phyloP scores from a whole-genome alignment of 1,284 basidiomycete species.

The Ceratobasidium sp. region DNA sequence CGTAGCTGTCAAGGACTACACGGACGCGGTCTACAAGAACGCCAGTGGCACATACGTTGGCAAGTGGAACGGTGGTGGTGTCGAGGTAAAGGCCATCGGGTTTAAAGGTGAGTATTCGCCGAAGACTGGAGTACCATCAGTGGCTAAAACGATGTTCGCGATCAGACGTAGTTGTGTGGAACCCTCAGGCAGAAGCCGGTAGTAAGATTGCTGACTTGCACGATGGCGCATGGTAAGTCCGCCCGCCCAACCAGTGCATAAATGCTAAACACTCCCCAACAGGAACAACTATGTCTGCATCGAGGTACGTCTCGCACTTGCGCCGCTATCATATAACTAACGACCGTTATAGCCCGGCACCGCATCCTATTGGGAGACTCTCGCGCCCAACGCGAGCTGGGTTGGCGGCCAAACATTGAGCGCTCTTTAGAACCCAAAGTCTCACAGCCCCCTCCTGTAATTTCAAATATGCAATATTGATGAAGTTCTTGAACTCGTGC shows the following conservation, averaged over 20 bases:
- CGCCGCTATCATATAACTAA: neutral
- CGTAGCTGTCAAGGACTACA: slow-evolving; percentile 69
- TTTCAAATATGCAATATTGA: slow-evolving; percentile 19
- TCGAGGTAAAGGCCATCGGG: slow-evolving; percentile 64
- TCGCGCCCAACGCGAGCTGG: slow-evolving; percentile 72
- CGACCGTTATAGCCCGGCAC: slow-evolving; percentile 67
- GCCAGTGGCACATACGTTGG: slow-evolving; percentile 62
- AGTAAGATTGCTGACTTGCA: slow-evolving; percentile 85
- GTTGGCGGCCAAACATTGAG: slow-evolving; percentile 71
- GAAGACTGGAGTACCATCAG: neutral
- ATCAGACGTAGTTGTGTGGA: slow-evolving; percentile 81
- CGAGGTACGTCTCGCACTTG: slow-evolving; percentile 46
- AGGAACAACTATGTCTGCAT: slow-evolving; percentile 85
- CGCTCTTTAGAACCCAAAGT: slow-evolving; percentile 42
- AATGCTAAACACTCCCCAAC: neutral
- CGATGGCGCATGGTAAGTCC: slow-evolving; percentile 76
- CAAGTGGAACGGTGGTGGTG: slow-evolving; percentile 61
- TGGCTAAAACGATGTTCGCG: neutral
- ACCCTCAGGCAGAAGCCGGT: slow-evolving; percentile 73
- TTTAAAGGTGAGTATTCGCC: slow-evolving; percentile 60
- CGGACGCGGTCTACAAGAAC: slow-evolving; percentile 78
- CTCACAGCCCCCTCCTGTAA: neutral
- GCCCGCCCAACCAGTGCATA: neutral
- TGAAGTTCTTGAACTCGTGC: slow-evolving; percentile 29
- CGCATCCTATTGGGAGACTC: slow-evolving; percentile 67